Evolutionary conservation across 345 rosid genomes (phyloP), one percentile per base, ranked within the genome.

Genomic region (Lumnitzera racemosa): DNA sequence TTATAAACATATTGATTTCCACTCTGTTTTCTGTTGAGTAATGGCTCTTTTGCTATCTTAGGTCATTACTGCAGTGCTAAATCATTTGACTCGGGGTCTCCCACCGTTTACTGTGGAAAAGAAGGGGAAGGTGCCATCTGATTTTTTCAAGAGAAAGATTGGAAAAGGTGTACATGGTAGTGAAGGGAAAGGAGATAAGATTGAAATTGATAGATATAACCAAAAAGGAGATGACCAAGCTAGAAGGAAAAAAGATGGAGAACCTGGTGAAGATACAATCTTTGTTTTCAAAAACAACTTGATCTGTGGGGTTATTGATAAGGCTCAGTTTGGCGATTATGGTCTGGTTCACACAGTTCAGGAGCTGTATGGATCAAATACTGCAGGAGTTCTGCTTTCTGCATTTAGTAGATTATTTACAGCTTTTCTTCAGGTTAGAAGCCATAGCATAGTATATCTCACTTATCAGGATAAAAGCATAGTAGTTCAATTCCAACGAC

Each of bases 241-340:
- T 20, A 46, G 61, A 49, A 36, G 12, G 53, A 49, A 31, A 48
- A 67, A 50, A n/a, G 52, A 50, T 53, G 64, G 46, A 62, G 78
- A 72, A 63, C 82, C 75, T 47, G 84, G 74, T 53, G 99, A 88
- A 73, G 90, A 94, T 60, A 88, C 78, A 56, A 66, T 94, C 69
- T 70, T 83, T 47, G 80, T 94, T 27, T 77, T 74, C 24, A 85
- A 67, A 64, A 94, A 90, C 65, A 74, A 81, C 60, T 68, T 94
- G 65, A 81, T 94, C 47, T 78, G 85, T 49, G 99, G 99, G 53
- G 97, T 94, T 71, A 90, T 94, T 48, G 99, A 94, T 77, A 94
- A 94, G 82, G 96, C 91, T 66, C 99, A 94, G 74, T 94, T 94
- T 81, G 96, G 95, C 47, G 96, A 88, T 62, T 88, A 84, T 70